Evolutionary conservation across 2,329 filamentous ascomycete genomes (phyloP), one percentile per base, ranked within the genome.

Genomic region (Fusarium palustre): DNA sequence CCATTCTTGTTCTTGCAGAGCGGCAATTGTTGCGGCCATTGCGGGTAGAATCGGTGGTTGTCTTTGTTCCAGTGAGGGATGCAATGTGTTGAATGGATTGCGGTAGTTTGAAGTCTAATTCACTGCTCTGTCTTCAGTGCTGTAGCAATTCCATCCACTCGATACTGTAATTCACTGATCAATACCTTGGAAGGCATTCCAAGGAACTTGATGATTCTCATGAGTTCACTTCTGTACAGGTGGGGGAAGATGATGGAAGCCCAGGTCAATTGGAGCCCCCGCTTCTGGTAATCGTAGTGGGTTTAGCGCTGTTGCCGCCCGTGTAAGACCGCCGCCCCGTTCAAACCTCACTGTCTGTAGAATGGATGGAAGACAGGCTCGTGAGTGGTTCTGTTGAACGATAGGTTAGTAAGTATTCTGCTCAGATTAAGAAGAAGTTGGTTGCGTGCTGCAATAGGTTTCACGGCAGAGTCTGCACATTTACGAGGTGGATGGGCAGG

Each of bases 31-130:
- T 50, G 53, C 34, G 60, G 57, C 24, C 48, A 47, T 22, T 43
- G 45, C 60, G 71, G 68, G 66, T 70, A 66, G 68, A 73, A 61
- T 63, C 70, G 68, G 71, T 47, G 55, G 34, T 28, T 18, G 33
- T 24, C n/a, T 13, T 28, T 25, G 8, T 28, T 18, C 22, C 9
- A 18, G 9, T 10, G 5, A 39, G n/a, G 11, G n/a, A 39, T 39
- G 15, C 41, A 38, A 12, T 22, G 7, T 22, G 22, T 22, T 41
- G 20, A 41, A 41, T 15, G 22, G 15, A 13, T 13, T 8, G 7
- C 13, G 7, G 12, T 15, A 41, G n/a, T 22, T 11, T 24, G 11
- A 15, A 25, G 22, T 24, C 6, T 18, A 18, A 16, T 22, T 20
- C 12, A 25, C 1, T 15, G 18, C 9, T 8, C 13, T 30, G 3